Conservation (phyloP, 176 grass and related monocot species). For the Areca catechu region DNA sequence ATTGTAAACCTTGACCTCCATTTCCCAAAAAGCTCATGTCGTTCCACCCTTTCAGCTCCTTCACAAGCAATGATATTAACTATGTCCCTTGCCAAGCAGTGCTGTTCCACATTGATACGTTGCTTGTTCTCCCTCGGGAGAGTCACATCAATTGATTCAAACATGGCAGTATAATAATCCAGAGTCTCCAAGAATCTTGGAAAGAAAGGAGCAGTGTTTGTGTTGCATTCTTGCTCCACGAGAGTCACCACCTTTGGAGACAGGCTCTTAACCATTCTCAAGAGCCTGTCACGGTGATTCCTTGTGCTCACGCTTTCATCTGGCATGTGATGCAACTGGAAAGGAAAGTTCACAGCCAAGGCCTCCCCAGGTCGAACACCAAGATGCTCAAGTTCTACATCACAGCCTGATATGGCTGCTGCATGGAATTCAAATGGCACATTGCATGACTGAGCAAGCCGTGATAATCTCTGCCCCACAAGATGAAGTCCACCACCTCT, state of each 20-base stretch:
- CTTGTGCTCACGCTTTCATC: constrained; percentile 80
- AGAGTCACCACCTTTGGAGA: constrained; percentile 78
- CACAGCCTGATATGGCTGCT: constrained; percentile 20
- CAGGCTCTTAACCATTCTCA: constrained; percentile 65
- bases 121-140: constrained; percentile 54
- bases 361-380: constrained; percentile 46
- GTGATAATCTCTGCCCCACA: constrained; percentile 58
- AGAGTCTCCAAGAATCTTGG: constrained; percentile 70
- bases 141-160: constrained; percentile 83
- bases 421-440: constrained; percentile 84
- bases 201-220: constrained; percentile 68
- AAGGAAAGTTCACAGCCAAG: constrained; percentile 79
- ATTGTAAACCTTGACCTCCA: constrained; percentile 79
- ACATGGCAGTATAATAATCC: constrained; percentile 80
- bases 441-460: constrained; percentile 55
- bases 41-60: constrained; percentile 69
- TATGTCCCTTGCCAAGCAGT: constrained; percentile 86
- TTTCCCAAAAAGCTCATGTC: constrained; percentile 78
- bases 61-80: constrained; percentile 86
- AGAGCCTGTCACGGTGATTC: constrained; percentile 71
- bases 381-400: constrained; percentile 51
- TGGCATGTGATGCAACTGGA: constrained; percentile 76
- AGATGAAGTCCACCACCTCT: constrained; percentile 68
- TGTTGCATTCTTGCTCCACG: constrained; percentile 87
- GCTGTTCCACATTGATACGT: constrained; percentile 78